phyloP scores from a whole-genome alignment of 2,329 filamentous ascomycete species.

The Fusarium palustre region DNA sequence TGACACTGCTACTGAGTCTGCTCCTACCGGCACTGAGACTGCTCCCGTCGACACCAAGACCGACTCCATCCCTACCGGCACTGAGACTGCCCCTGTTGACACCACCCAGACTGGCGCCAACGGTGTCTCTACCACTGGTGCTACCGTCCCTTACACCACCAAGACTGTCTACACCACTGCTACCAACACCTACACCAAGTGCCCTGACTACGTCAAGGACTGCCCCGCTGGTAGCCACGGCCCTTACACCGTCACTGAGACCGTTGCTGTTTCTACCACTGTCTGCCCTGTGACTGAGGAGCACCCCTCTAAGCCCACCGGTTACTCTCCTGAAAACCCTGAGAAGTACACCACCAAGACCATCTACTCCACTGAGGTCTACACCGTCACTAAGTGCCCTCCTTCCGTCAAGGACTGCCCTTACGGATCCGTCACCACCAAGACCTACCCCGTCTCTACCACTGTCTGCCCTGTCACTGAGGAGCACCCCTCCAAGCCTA shows the following conservation, averaged over 20 bases:
- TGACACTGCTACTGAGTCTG: not conserved
- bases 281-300: constrained; percentile 56
- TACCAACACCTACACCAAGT: constrained; percentile 47
- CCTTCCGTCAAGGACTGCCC: constrained; percentile 51
- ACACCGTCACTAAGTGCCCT: constrained; percentile 35
- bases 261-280: constrained; percentile 54
- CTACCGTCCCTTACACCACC: constrained; percentile 45
- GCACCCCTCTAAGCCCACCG: constrained; percentile 36
- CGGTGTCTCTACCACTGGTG: constrained; percentile 21
- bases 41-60: not conserved
- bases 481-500: constrained; percentile 31
- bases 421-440: constrained; percentile 31
- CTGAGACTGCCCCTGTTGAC: not conserved
- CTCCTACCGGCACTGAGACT: not conserved
- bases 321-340: constrained; percentile 43
- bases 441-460: constrained; percentile 36
- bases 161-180: constrained; percentile 50
- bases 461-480: constrained; percentile 38
- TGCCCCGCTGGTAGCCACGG: constrained; percentile 46
- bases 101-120: not conserved
- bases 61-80: not conserved
- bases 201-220: constrained; percentile 48
- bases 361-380: constrained; percentile 32
- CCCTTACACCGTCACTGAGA: constrained; percentile 48
- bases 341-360: constrained; percentile 47